Base-by-base conservation (phyloP, 1,139 yeast species). In the Hyphopichia pseudoburtonii region DNA sequence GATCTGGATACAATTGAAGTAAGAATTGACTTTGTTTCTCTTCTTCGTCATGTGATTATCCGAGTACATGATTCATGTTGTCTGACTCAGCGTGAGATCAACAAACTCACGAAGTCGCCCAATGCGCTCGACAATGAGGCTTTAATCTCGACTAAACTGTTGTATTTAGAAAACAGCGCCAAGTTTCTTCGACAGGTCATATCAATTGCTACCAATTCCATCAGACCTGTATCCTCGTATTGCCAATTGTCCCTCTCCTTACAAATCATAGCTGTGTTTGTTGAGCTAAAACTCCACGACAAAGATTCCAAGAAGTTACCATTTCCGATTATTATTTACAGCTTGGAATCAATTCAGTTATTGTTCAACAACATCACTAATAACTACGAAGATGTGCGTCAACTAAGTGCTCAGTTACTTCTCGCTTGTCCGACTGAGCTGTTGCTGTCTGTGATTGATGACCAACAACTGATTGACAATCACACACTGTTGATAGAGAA, bases 351-450 rank as follows among this genome's bases (percentile, higher is more conserved):
- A 9, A 54, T 75, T 1, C 62, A 80, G 30, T 52, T 78, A 11
- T 57, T 88, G 31, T 59, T 85, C 18, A 83, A 82, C 46, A 78
- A 78, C 37, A 64, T 86, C 15, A 66, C 80, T 33, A 84, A 83
- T 52, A 82, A 83, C 41, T 89, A 80, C 56, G 89, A 86, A 40
- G 96, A 87, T 52, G 73, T 88, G 9, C 70, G 97, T 43, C 68
- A 70, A 2, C 47, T 56, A 11, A 68, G 89, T 4, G 71, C 73
- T 1, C 51, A 56, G 3, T 49, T 82, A n/a, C 55, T 87, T 16
- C 51, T 65, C 8, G 68, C 74, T 53, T 72, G 80, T 10, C 78
- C 85, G 2, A 46, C 50, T 2, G 54, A 57, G 1, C 44, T 62
- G 9, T 51, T 60, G 2, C 46, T 44, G 23, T 12, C 4, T 8